Evolutionary conservation across 2,329 filamentous ascomycete genomes (phyloP), one percentile per base, ranked within the genome.

Genomic region (Aspergillus fructus): DNA sequence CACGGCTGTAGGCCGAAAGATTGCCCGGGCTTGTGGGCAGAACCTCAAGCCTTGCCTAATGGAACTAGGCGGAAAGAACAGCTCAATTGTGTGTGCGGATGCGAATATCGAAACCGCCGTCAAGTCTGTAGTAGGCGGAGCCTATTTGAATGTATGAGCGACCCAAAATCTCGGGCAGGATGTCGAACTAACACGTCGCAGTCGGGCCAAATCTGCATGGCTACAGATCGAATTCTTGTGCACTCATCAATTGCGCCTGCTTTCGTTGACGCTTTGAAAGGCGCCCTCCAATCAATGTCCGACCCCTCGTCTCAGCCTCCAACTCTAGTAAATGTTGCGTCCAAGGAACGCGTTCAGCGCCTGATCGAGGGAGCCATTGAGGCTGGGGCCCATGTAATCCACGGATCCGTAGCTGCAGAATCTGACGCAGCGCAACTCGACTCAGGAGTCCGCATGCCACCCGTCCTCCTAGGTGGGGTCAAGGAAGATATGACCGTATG

Each of bases 31-130:
- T 11, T 73, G 76, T 0, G 76, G 72, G 2, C 68, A 68, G 47
- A 59, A 74, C 46, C 65, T 81, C n/a, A 82, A 80, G 65, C 78
- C 77, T 0, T 83, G 89, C 2, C 76, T 94, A 3, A 83, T 94
- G 72, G 91, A 96, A 72, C 79, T 96, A 1, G 91, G 91, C 5
- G 91, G 91, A 41, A 96, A 96, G 74, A 88, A 89, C 1, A 85
- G 85, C 1, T 85, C 89, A 1, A 89, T 96, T 62, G 86, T 96
- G 0, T 87, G 88, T 70, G 85, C 88, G 37, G 91, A 96, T 70
- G 90, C 91, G 5, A 84, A 96, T 66, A 70, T 96, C 30, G 79
- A 87, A 39, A 78, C 83, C 8, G 90, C 91, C 0, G 68, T 74
- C 4, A 61, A 68, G 39, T 69, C 68, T 6, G 71, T 75, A 1